Percentiles rank a stretch among this genome's conserved stretches.
Evolutionary conservation across 257 asterid species (phyloP).

Genomic region (Lithospermum erythrorhizon): DNA sequence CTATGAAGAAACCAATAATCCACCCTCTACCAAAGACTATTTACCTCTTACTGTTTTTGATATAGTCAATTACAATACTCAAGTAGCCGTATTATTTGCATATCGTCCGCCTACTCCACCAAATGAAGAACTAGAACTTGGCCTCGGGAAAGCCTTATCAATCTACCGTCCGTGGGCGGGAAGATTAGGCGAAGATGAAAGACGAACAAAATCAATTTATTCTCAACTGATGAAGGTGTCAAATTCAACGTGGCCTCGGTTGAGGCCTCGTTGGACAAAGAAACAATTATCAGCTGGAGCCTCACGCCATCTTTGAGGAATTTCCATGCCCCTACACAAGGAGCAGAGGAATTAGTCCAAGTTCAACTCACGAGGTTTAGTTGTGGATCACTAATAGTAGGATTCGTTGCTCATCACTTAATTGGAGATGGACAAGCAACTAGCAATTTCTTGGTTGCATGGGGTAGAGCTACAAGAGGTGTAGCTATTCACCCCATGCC

Average conservation of each 20-base stretch:
- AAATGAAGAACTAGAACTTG: constrained; percentile 34
- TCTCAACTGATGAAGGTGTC: constrained; percentile 60
- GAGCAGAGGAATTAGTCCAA: constrained; percentile 52
- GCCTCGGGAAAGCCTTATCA: constrained; percentile 48
- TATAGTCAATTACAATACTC: constrained; percentile 51
- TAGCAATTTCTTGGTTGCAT: constrained; percentile 62
- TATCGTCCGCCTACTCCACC: constrained; percentile 70
- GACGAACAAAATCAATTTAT: constrained; percentile 38
- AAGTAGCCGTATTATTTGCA: constrained; percentile 64
- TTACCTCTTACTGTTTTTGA: constrained; percentile 63
- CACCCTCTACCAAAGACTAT: constrained; percentile 23
- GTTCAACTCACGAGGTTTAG: constrained; percentile 69
- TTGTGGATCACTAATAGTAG: constrained; percentile 76
- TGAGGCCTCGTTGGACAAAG: constrained; percentile 38
- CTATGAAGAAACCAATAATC: constrained; percentile 27
- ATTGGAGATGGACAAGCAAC: constrained; percentile 75
- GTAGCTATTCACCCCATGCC: constrained; percentile 35
- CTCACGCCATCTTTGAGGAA: constrained; percentile 40
- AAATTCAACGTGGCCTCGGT: constrained; percentile 67
- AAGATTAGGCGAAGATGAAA: constrained; percentile 38
- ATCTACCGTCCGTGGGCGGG: constrained; percentile 75
- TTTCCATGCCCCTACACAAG: constrained; percentile 53
- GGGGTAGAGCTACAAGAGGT: constrained; percentile 72
- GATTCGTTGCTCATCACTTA: constrained; percentile 66
- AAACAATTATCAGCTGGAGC: constrained; percentile 25